Evolutionary conservation across 2,329 filamentous ascomycete genomes (phyloP), one percentile per base, ranked within the genome.

Genomic region (Daldinia sp.): DNA sequence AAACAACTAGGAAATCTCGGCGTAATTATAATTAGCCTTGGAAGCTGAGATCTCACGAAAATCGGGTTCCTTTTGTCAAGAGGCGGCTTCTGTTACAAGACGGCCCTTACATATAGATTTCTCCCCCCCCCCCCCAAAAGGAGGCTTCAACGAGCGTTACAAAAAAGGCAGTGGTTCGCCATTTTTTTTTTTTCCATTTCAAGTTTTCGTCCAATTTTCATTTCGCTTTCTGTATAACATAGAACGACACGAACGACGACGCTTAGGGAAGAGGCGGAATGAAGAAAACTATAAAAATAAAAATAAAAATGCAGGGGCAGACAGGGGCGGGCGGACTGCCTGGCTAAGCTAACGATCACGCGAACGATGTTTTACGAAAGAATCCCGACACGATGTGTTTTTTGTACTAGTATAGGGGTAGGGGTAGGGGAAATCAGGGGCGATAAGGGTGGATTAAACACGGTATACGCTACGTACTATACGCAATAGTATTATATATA

Each of bases 171-270:
- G 21, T 25, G 11, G 3, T 34, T 34, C 10, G 8, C 34, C 34
- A 23, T 35, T 9, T 30, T 23, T 34, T 34, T 10, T 15, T 23
- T 2, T 7, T 5, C 25, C 15, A 30, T 21, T 30, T 30, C 30
- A 48, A 13, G 25, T 45, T 8, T 48, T 21, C 11, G 27, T 21
- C n/a, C n/a, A 17, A 7, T 48, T 7, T 21, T 23, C 17, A 17
- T 19, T 19, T 11, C 29, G 4, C 47, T n/a, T 15, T 43, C 39
- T 61, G 57, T 64, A 64, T 30, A 13, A 41, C 56, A 59, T 35
- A 35, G 51, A 32, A 59, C 25, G 54, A 58, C 37, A 49, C 37
- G 45, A 10, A 52, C 39, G 54, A 63, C 47, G 54, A 45, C 50
- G n/a, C n/a, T n/a, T 21, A 32, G 30, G 8, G 19, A 49, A 30